Evolutionary conservation across 345 rosid species (phyloP).

Genomic region (Bruguiera sexangula): DNA sequence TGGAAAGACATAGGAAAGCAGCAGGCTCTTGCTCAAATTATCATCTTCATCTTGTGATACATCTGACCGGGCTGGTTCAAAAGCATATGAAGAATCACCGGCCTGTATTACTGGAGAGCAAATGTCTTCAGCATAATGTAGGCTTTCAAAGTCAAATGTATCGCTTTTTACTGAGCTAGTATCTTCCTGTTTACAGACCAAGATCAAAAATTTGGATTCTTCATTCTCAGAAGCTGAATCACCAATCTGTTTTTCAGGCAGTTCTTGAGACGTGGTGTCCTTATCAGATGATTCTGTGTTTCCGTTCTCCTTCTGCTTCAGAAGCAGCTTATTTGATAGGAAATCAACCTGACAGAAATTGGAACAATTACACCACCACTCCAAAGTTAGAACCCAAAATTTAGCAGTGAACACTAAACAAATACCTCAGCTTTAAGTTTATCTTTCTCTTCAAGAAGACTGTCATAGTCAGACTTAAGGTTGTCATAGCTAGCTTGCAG

Average conservation of each 20-base stretch:
- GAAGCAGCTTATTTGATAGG: conserved; percentile 17
- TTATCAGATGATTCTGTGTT: conserved; percentile 17
- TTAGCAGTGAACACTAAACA: background rate
- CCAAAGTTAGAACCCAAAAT: background rate
- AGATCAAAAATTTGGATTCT: conserved; percentile 15
- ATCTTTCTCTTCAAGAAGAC: conserved; percentile 22
- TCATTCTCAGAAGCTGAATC: conserved; percentile 24
- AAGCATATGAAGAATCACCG: conserved; percentile 27
- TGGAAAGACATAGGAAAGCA: conserved; percentile 23
- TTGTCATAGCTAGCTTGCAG: conserved; percentile 22
- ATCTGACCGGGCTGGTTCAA: conserved; percentile 31
- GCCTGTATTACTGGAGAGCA: conserved; percentile 36
- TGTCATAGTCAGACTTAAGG: conserved; percentile 21
- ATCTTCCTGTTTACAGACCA: conserved; percentile 26
- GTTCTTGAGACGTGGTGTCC: conserved; percentile 15
- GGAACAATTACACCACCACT: background rate
- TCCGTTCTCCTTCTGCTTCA: conserved; percentile 14
- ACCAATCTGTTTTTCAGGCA: background rate
- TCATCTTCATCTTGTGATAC: conserved; percentile 35
- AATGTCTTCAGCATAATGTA: conserved; percentile 47
- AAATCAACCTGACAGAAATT: conserved; percentile 18
- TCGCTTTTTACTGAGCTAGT: conserved; percentile 29
- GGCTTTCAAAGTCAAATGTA: conserved; percentile 31
- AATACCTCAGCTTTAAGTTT: conserved; percentile 25
- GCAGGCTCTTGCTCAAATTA: conserved; percentile 25